A percentile compares a stretch with the other conserved stretches of the same genome.
Conservation (phyloP, 495 filamentous ascomycete genomes). For the Elasticomyces elasticus region DNA sequence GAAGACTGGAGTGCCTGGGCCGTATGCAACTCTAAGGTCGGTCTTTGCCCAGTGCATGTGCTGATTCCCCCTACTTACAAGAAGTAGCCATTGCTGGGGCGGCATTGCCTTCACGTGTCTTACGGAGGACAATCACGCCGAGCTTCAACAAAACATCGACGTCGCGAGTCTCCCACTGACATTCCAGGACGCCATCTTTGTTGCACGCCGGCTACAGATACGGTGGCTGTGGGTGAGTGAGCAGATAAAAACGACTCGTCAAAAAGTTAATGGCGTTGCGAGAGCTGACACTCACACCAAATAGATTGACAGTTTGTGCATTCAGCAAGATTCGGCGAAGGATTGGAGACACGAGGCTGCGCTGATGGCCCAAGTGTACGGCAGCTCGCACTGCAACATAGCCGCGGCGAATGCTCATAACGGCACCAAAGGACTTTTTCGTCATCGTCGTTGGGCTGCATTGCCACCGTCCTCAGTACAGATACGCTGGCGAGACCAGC, state of each 20-base stretch:
- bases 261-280: no score
- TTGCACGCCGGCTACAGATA: background rate
- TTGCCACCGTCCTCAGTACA: background rate
- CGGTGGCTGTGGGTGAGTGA: constrained; percentile 3
- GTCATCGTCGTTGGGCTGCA: background rate
- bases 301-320: constrained; percentile 4
- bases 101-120: background rate
- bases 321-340: constrained; percentile 4
- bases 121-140: background rate
- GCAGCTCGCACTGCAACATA: constrained; percentile 7
- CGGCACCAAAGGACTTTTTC: constrained; percentile 1
- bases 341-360: constrained; percentile 7
- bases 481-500: background rate
- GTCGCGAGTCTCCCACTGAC: background rate
- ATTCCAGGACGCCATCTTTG: constrained; percentile 4
- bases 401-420: background rate
- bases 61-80: no score
- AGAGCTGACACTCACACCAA: no score
- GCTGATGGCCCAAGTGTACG: constrained; percentile 5
- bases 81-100: constrained; percentile 4
- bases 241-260: no score
- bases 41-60: no score
- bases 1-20: no score
- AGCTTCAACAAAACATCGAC: constrained; percentile 1
- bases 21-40: no score